Percentiles rank a stretch among this genome's conserved stretches.
phyloP scores from a whole-genome alignment of 257 asterid genomes.

The Primulina huaijiensis region DNA sequence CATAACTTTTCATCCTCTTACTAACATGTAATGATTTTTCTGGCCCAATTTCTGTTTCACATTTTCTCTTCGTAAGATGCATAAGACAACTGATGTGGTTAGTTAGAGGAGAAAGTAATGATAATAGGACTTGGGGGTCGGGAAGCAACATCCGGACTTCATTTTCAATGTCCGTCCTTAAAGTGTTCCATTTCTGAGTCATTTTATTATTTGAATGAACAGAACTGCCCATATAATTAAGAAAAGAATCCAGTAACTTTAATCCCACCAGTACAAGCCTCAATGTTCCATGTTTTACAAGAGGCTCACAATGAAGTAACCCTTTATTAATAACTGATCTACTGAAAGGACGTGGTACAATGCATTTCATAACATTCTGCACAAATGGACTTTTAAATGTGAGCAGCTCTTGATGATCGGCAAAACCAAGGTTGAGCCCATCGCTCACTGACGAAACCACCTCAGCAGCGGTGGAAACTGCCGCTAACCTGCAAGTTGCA shows the following conservation, averaged over 20 bases:
- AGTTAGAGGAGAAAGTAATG: slow-evolving; percentile 66
- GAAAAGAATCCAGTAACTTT: slow-evolving; percentile 59
- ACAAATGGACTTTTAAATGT: slow-evolving; percentile 43
- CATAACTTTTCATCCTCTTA: slow-evolving; percentile 60
- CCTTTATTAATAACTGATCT: slow-evolving; percentile 72
- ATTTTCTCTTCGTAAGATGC: slow-evolving; percentile 54
- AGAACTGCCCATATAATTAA: slow-evolving; percentile 40
- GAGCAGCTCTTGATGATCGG: slow-evolving; percentile 40
- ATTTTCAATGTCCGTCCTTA: slow-evolving; percentile 60
- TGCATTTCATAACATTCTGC: slow-evolving; percentile 67
- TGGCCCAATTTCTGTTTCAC: slow-evolving; percentile 41
- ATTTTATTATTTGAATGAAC: slow-evolving; percentile 34
- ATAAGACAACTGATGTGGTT: slow-evolving; percentile 44
- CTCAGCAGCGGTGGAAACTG: slow-evolving; percentile 81
- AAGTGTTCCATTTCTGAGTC: slow-evolving; percentile 42
- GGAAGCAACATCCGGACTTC: slow-evolving; percentile 63
- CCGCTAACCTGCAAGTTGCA: slow-evolving; percentile 69
- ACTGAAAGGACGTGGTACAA: slow-evolving; percentile 60
- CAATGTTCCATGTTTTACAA: slow-evolving; percentile 77
- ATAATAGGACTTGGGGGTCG: slow-evolving; percentile 71
- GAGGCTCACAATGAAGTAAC: slow-evolving; percentile 65
- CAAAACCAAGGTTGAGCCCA: slow-evolving; percentile 49
- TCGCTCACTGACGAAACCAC: slow-evolving; percentile 64
- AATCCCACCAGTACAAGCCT: slow-evolving; percentile 70
- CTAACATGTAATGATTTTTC: slow-evolving; percentile 30